Percentiles rank a stretch among this genome's conserved stretches.
Conservation (phyloP, 2,329 filamentous ascomycete species). For the Trichoderma oligosporum region DNA sequence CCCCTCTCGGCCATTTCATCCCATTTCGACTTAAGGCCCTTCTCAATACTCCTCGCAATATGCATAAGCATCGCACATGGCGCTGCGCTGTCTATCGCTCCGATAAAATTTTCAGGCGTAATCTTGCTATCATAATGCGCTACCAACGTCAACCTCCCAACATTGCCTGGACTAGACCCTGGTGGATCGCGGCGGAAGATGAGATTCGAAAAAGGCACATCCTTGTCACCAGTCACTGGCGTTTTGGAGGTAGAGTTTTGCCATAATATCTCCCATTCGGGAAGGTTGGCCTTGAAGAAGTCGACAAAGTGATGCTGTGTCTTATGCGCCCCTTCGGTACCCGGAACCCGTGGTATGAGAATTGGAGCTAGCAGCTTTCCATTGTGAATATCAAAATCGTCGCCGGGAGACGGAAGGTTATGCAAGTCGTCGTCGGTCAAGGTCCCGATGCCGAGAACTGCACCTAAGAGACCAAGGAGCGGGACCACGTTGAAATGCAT, state of each 20-base stretch:
- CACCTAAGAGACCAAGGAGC: slow-evolving; percentile 23
- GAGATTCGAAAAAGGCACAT: slow-evolving; percentile 82
- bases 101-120: slow-evolving; percentile 79
- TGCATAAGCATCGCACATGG: slow-evolving; percentile 94
- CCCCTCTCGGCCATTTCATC: slow-evolving; percentile 62
- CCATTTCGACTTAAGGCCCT: slow-evolving; percentile 79
- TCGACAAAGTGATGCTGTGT: slow-evolving; percentile 78
- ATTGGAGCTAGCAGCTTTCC: slow-evolving; percentile 81
- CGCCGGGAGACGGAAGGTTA: slow-evolving; percentile 65
- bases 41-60: slow-evolving; percentile 74
- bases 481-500: slow-evolving; percentile 21
- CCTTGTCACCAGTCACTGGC: slow-evolving; percentile 64
- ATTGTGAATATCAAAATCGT: slow-evolving; percentile 73
- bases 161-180: slow-evolving; percentile 68
- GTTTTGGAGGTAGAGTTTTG: slow-evolving; percentile 90
- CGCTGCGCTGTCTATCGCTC: slow-evolving; percentile 88
- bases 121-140: slow-evolving; percentile 92
- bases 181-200: slow-evolving; percentile 86
- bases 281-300: slow-evolving; percentile 73
- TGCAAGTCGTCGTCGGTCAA: slow-evolving; percentile 73
- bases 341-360: slow-evolving; percentile 81
- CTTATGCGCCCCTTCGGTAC: slow-evolving; percentile 67
- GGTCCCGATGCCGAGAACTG: slow-evolving; percentile 40
- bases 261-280: slow-evolving; percentile 73
- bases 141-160: slow-evolving; percentile 77